A percentile compares a stretch with the other conserved stretches of the same genome.
Conservation (phyloP, 495 filamentous ascomycete genomes). For the Aspergillus coremiiformis region DNA sequence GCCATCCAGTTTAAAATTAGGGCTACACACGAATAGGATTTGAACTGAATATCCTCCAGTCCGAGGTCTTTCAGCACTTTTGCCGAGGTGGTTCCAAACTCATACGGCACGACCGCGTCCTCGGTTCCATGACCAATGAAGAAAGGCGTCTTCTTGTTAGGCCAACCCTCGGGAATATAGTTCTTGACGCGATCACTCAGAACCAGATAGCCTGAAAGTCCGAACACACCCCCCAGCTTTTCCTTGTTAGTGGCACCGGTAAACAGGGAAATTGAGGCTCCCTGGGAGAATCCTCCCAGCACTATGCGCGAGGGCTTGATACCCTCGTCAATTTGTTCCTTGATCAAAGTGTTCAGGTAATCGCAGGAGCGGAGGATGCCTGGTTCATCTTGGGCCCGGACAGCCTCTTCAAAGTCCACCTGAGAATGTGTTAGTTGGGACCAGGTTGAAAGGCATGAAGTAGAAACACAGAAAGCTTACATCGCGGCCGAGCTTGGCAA, state of each 20-base stretch:
- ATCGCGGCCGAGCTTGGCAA: conserved; percentile 52
- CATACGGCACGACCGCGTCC: conserved; percentile 62
- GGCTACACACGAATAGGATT: conserved; percentile 59
- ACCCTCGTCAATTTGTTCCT: conserved; percentile 72
- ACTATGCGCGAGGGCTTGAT: conserved; percentile 79
- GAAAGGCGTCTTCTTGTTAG: conserved; percentile 74
- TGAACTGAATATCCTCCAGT: conserved; percentile 62
- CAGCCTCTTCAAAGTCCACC: conserved; percentile 41
- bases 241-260: conserved; percentile 63
- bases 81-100: conserved; percentile 59
- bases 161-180: conserved; percentile 52
- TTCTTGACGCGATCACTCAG: conserved; percentile 64
- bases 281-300: conserved; percentile 62
- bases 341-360: conserved; percentile 74
- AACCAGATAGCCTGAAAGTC: conserved; percentile 74
- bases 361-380: conserved; percentile 67
- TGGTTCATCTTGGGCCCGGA: conserved; percentile 62
- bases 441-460: neutral
- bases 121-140: conserved; percentile 79
- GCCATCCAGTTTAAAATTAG: neutral
- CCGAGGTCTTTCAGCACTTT: conserved; percentile 57
- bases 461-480: conserved; percentile 19
- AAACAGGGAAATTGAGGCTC: conserved; percentile 54
- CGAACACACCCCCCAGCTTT: conserved; percentile 82
- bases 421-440: conserved; percentile 7